Percentiles rank a stretch among this genome's conserved stretches.
Evolutionary conservation across 768 basidiomycete species (phyloP).

Genomic region (Lactifluus pinguis): DNA sequence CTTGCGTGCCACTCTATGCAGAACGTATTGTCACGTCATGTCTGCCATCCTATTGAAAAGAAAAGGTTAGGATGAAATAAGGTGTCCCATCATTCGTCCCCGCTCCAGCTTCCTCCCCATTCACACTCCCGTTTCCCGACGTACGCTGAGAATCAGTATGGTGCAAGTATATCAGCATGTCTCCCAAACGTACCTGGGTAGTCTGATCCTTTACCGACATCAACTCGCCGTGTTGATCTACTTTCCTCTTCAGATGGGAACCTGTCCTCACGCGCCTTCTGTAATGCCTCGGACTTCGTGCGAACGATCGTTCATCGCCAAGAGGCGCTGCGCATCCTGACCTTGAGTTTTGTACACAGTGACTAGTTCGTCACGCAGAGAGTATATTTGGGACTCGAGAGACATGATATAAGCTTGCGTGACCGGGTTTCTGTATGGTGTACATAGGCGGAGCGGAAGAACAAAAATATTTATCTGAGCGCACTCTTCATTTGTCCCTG

Average conservation of each 20-base stretch:
- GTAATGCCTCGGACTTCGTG: too few species aligned
- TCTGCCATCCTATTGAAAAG: too few species aligned
- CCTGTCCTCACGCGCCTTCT: too few species aligned
- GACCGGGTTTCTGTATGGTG: slow-evolving; percentile 58
- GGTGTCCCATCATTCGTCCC: slow-evolving; percentile 65
- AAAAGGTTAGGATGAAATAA: too few species aligned
- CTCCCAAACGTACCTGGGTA: slow-evolving; percentile 54
- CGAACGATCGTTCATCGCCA: slow-evolving; percentile 98
- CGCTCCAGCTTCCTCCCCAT: slow-evolving; percentile 36
- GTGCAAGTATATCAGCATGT: background rate
- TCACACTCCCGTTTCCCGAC: slow-evolving; percentile 67
- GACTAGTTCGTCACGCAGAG: slow-evolving; percentile 84
- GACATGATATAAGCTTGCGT: slow-evolving; percentile 84
- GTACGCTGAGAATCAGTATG: slow-evolving; percentile 26
- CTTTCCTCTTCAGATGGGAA: slow-evolving; percentile 73
- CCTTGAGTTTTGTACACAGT: slow-evolving; percentile 91
- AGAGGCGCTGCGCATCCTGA: slow-evolving; percentile 86
- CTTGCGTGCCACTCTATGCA: too few species aligned
- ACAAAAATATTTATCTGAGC: slow-evolving; percentile 23
- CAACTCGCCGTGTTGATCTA: slow-evolving; percentile 75
- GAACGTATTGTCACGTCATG: too few species aligned
- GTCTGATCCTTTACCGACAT: slow-evolving; percentile 86
- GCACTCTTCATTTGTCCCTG: slow-evolving; percentile 64
- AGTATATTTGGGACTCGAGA: slow-evolving; percentile 88
- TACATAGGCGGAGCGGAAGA: background rate